These are phyloP conservation scores for Kwoniella dendrophila DNA, from an alignment of 768 basidiomycete species.

Conservation along the genomic window DNA sequence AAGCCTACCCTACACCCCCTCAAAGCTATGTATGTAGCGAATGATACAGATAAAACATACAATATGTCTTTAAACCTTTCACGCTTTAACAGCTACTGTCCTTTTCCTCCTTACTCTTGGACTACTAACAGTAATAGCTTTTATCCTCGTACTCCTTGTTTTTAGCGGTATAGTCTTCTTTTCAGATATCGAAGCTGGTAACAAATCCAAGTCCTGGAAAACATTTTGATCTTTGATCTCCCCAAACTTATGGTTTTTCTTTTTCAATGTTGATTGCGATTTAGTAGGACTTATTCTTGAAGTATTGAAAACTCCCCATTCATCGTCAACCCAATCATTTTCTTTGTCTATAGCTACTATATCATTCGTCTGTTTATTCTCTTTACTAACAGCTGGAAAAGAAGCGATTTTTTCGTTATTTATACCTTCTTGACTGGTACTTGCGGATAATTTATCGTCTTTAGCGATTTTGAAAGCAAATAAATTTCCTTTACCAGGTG, in stretches of 20 bases:
- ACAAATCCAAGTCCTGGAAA: too few species aligned
- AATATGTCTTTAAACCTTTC: background rate
- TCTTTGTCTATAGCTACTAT: too few species aligned
- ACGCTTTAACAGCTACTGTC: slow-evolving; percentile 15
- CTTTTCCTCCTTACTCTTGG: slow-evolving; percentile 13
- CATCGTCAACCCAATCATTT: slow-evolving; percentile 11
- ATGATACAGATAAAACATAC: background rate
- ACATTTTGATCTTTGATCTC: background rate
- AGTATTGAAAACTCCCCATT: slow-evolving; percentile 18
- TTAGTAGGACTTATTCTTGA: too few species aligned
- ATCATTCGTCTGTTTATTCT: slow-evolving; percentile 19
- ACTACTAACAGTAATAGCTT: slow-evolving; percentile 6
- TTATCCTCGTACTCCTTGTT: background rate
- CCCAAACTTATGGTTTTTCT: background rate
- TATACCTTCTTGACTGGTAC: too few species aligned
- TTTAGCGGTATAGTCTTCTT: background rate
- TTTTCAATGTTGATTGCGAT: background rate
- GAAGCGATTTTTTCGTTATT: too few species aligned
- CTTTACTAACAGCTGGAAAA: too few species aligned
- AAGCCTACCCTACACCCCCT: too few species aligned
- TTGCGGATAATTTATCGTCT: too few species aligned
- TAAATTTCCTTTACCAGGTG: slow-evolving; percentile 43
- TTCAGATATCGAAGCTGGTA: slow-evolving; percentile 5
- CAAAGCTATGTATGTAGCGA: too few species aligned
- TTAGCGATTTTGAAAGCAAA: slow-evolving; percentile 20